Percentiles rank a stretch among this genome's conserved stretches.
Evolutionary conservation across 148 eudicot genomes (phyloP).

Genomic region (Vaccinium macrocarpon): DNA sequence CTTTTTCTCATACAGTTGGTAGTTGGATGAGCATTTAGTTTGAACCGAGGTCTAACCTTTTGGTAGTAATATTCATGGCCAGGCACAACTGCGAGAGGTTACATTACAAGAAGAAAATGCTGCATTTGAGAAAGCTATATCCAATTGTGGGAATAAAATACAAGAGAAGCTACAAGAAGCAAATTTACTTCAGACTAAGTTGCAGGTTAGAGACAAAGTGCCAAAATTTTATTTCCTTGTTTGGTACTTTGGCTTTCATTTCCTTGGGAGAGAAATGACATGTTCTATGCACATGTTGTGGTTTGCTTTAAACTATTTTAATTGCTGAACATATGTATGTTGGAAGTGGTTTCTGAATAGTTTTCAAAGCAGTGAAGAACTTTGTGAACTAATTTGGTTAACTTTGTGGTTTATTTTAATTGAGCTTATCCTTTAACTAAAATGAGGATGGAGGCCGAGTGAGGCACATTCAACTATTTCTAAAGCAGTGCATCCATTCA

Average conservation of each 20-base stretch:
- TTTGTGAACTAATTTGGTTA: neutral
- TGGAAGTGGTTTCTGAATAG: neutral
- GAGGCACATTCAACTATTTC: neutral
- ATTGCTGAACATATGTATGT: neutral
- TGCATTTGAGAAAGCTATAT: slow-evolving; percentile 72
- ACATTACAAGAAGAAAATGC: slow-evolving; percentile 78
- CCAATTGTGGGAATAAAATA: slow-evolving; percentile 63
- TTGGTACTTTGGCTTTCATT: neutral
- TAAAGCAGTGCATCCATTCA: neutral
- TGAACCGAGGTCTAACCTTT: slow-evolving; percentile 8
- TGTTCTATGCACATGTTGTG: neutral
- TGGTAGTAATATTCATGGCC: slow-evolving; percentile 22
- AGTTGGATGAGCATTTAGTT: neutral
- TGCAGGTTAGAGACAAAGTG: slow-evolving; percentile 49
- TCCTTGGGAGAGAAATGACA: neutral
- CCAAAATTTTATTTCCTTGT: neutral
- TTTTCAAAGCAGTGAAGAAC: neutral
- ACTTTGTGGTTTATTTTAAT: neutral
- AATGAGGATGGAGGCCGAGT: neutral
- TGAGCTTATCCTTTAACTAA: neutral
- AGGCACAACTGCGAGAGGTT: slow-evolving; percentile 76
- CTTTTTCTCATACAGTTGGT: neutral
- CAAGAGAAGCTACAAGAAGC: slow-evolving; percentile 79
- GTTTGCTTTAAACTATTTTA: neutral
- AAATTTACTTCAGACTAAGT: slow-evolving; percentile 46